Evolutionary conservation across 495 filamentous ascomycete species (phyloP), one percentile per base, ranked within the genome.

Genomic region (Xylaria sp.): DNA sequence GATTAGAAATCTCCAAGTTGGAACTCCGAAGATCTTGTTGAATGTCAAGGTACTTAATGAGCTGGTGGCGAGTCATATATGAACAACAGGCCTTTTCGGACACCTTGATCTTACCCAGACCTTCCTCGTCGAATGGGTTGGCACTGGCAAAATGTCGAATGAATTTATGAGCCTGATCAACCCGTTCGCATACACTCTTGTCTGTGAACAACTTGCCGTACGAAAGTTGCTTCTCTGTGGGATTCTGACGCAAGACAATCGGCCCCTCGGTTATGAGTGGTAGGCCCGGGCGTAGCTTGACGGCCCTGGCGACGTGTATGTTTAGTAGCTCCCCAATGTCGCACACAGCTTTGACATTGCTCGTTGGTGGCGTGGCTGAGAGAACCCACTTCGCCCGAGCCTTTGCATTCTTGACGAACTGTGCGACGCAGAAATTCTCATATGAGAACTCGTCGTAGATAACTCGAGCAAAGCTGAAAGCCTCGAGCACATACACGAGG

Each of bases 371-470:
- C 1, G 91, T 93, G 3, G 88, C 91, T 0, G 91, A 93, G 0
- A 93, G 78, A 29, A 91, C 81, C 91, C 91, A 93, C 67, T 86
- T 88, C 12, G 86, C 85, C 57, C 82, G 80, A 33, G 88, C 84
- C 7, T 83, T 69, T 0, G 89, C 72, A 15, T 78, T 71, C 33
- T 71, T 67, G 31, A 82, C 71, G 69, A 85, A 83, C n/a, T 72
- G 65, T 5, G 68, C 70, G 29, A 77, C 64, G 5, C 81, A 72
- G 26, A 80, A 72, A 17, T 84, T 79, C 44, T 84, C 76, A 72
- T 91, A 91, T 1, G 89, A 88, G 76, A 88, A 93, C 66, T 93
- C 91, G 74, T 93, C 91, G 55, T 92, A 84, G 5, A 93, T 83
- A 17, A 92, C 72, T 0, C 91, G 87, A 63, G 87, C 83, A 73